phyloP scores from a whole-genome alignment of 148 eudicot species.

The Oxyria digyna region DNA sequence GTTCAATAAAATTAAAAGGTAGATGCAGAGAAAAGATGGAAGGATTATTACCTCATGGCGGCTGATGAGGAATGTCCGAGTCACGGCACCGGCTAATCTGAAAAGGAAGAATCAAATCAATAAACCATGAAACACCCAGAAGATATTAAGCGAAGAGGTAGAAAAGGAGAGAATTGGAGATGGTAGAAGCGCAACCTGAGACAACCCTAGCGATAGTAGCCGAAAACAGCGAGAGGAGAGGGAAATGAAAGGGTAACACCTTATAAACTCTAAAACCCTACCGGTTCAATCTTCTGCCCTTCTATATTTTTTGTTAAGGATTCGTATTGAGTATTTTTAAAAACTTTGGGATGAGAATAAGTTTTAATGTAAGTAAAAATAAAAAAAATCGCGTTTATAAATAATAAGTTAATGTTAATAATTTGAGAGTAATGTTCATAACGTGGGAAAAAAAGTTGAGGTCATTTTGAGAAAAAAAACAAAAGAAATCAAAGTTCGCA shows the following conservation, averaged over 20 bases:
- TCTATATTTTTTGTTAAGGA: too few relatives aligned
- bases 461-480: too few relatives aligned
- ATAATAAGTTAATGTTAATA: too few relatives aligned
- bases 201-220: neutral
- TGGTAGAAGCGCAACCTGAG: neutral
- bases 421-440: too few relatives aligned
- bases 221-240: neutral
- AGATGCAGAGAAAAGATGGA: neutral
- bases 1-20: neutral
- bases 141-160: neutral
- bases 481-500: too few relatives aligned
- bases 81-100: constrained; percentile 1
- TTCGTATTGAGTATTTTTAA: too few relatives aligned
- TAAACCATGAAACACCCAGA: neutral
- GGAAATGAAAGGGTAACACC: neutral
- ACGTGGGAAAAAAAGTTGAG: too few relatives aligned
- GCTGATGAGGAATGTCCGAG: neutral
- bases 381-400: too few relatives aligned
- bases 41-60: neutral
- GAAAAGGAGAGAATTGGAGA: neutral
- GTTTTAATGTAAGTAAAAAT: too few relatives aligned
- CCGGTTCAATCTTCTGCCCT: neutral
- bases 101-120: neutral
- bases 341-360: too few relatives aligned
- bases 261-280: constrained; percentile 4